phyloP scores from a whole-genome alignment of 78 protist species.

The Diacronema lutheri region DNA sequence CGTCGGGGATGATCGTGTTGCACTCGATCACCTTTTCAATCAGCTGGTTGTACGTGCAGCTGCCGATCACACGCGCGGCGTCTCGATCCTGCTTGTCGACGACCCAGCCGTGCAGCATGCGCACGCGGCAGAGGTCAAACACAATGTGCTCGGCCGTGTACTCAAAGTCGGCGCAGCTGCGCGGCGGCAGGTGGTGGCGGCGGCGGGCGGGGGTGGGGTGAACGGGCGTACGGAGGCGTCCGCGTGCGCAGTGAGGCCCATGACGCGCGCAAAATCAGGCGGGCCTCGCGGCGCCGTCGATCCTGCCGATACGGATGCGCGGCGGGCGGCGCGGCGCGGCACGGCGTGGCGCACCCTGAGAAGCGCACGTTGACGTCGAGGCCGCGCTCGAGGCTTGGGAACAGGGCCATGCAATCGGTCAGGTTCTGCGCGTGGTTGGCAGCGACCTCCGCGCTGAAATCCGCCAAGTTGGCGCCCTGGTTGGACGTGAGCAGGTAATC shows the following conservation, averaged over 20 bases:
- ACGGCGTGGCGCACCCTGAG: background rate
- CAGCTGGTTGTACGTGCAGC: background rate
- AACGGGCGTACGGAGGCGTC: no score
- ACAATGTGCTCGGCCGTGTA: background rate
- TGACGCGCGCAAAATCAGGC: no score
- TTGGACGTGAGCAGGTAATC: background rate
- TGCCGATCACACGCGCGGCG: slow-evolving; percentile 7
- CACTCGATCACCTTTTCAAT: background rate
- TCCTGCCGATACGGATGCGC: no score
- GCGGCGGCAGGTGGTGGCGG: background rate
- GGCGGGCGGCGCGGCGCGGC: no score
- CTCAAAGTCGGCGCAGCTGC: slow-evolving; percentile 5
- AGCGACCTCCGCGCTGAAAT: background rate
- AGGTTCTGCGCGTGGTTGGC: background rate
- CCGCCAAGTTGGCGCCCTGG: background rate
- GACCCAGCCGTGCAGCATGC: slow-evolving; percentile 60
- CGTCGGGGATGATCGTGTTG: no score
- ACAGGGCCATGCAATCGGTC: background rate
- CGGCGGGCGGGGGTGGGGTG: background rate
- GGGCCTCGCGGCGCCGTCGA: no score
- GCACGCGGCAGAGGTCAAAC: slow-evolving; percentile 32
- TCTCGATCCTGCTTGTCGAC: slow-evolving; percentile 18
- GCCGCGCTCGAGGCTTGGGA: background rate
- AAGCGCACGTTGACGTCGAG: slow-evolving; percentile 46
- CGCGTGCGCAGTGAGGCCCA: no score